Conservation (phyloP, 495 filamentous ascomycete species). For the Neurospora tetraspora region DNA sequence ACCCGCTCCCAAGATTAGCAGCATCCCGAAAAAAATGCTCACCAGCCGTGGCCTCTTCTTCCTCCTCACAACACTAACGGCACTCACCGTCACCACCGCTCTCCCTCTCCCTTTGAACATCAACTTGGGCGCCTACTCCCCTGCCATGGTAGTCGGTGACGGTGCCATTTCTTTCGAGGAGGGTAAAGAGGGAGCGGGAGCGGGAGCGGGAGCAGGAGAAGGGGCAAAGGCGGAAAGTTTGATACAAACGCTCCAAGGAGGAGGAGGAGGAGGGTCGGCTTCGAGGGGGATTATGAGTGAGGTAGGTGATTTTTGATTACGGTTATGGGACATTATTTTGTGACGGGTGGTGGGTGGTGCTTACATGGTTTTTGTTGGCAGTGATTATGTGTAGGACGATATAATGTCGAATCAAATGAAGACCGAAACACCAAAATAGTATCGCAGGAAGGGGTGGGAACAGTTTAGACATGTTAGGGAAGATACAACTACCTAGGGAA, state of each 20-base stretch:
- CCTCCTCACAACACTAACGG: constrained; percentile 5
- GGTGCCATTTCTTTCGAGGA: constrained; percentile 43
- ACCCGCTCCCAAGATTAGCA: no score
- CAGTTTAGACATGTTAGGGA: background rate
- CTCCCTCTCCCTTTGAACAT: constrained; percentile 39
- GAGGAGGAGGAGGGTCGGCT: background rate
- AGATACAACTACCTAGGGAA: background rate
- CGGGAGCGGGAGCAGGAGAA: background rate
- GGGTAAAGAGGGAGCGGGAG: constrained; percentile 22
- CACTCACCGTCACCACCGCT: constrained; percentile 4
- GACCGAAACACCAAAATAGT: background rate
- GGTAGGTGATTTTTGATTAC: background rate
- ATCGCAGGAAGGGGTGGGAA: background rate
- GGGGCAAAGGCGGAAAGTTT: background rate
- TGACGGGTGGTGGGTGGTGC: background rate
- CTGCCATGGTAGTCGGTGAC: constrained; percentile 49
- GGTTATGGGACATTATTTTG: background rate
- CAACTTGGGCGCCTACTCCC: constrained; percentile 50
- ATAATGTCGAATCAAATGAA: background rate
- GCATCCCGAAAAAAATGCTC: constrained; percentile 8
- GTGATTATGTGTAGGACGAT: background rate
- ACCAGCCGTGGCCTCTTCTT: background rate
- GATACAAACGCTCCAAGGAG: background rate
- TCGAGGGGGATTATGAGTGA: background rate
- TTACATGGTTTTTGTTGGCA: background rate